Evolutionary conservation across 2,329 filamentous ascomycete species (phyloP), one percentile per base, ranked within the genome.

Genomic region (Akanthomyces uredinophilus): DNA sequence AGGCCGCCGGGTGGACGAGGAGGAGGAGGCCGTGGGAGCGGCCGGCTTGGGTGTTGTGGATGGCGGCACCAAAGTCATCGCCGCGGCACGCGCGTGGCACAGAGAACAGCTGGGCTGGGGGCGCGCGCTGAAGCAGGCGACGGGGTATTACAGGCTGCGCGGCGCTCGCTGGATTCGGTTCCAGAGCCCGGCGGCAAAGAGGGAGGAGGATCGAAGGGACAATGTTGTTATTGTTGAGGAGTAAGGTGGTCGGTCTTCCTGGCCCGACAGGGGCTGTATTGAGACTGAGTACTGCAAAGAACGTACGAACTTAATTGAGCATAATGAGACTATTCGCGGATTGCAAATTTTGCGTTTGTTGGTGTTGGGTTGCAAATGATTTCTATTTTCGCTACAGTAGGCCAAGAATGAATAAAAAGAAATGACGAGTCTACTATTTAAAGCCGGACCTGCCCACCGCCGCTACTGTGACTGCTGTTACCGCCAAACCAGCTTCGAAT

Each of bases 401-500:
- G 6, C 7, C 46, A 53, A 47, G 20, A 44, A 52, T 37, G 11
- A 8, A 35, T 18, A 7, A 32, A 0, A 3, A 20, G 16, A 8
- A 35, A 35, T 35, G 32, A 35, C 32, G 32, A 32, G 46, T 27
- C 27, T 58, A 35, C 3, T 44, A 10, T 41, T 62, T 66, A 74
- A 29, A 74, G 60, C 44, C 70, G 71, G 58, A 74, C 69, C 41
- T 71, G 69, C 39, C 68, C 68, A 27, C 77, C 77, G 16, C 78
- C 77, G 22, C 37, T 44, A 24, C 29, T 47, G 29, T 80, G 44
- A 16, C 18, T 62, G 22, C 39, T 47, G 8, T 20, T 56, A 29
- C 81, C 82, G 16, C 80, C 81, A 70, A 88, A 87, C 83, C 84
- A 86, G 58, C 83, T 76, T 58, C 83, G 77, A 56, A 87, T 78